Evolutionary conservation across 1,284 basidiomycete species (phyloP), one percentile per base, ranked within the genome.

Genomic region (Termitomyces sp.): DNA sequence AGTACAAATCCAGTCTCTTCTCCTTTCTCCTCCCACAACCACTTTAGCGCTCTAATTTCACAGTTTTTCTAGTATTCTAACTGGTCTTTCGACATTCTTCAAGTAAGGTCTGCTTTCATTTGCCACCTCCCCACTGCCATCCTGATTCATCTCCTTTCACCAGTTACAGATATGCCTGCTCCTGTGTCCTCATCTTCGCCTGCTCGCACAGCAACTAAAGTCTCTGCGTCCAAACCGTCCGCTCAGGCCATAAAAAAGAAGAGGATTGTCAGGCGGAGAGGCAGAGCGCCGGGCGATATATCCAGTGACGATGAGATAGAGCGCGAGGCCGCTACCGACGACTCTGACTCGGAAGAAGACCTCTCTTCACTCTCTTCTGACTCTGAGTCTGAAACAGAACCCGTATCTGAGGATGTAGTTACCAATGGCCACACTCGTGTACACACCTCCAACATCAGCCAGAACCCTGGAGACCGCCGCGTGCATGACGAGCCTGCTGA

Each of bases 241-340:
- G 64, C 64, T 38, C 61, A 64, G 34, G 51, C 61, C 13, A 41
- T 58, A 12, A 74, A 70, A 68, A 77, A 75, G 65, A 72, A 69
- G 55, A 71, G 74, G 59, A 63, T 73, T 52, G 65, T 70, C 31
- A 73, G 74, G 61, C 69, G 76, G 40, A 67, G 86, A 62, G 84
- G 84, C 43, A 77, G 83, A 62, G 83, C 73, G 5, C 76, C 73
- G 61, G 72, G 73, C 56, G 78, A 71, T 30, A 72, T 82, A 31
- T 82, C 81, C 53, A 89, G 86, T 60, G 87, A 89, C 61, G 87
- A 90, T 24, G 87, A 89, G 68, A 76, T 90, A 56, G 81, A 80
- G 70, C 76, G 88, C 56, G 86, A 85, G 69, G 75, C 73, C 9
- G 80, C 73, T 61, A 82, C 85, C 33, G 86, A 88, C 38, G 86